These are phyloP conservation scores for Trifolium subterraneum DNA, from an alignment of 306 rosid genomes.

Conservation along the genomic window DNA sequence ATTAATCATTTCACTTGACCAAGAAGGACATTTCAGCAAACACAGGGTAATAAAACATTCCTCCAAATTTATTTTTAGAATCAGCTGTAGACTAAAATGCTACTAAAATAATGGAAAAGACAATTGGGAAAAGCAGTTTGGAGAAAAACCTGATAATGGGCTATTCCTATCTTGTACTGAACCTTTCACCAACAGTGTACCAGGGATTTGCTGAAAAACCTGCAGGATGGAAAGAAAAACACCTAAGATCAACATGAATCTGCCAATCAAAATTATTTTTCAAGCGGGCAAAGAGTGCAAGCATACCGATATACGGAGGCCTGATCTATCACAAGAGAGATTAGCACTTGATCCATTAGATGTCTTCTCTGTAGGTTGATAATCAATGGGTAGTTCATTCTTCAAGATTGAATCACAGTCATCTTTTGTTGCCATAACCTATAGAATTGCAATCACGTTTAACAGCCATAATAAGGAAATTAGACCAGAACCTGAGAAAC, in stretches of 20 bases:
- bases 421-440: conserved; percentile 60
- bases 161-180: conserved; percentile 66
- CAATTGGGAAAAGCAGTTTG: conserved; percentile 10
- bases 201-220: conserved; percentile 91
- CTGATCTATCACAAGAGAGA: conserved; percentile 43
- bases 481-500: conserved; percentile 25
- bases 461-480: conserved; percentile 17
- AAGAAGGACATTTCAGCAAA: conserved; percentile 6
- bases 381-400: conserved; percentile 47
- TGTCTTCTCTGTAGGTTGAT: conserved; percentile 43
- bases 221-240: conserved; percentile 36
- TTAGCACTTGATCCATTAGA: conserved; percentile 45
- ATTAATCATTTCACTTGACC: conserved; percentile 24
- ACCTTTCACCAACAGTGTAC: conserved; percentile 84
- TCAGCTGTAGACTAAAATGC: not conserved
- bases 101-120: conserved; percentile 12
- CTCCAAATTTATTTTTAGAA: conserved; percentile 23
- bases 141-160: conserved; percentile 64
- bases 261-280: conserved; percentile 34
- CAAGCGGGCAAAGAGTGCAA: conserved; percentile 33
- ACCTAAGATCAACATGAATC: conserved; percentile 24
- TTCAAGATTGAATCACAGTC: conserved; percentile 62
- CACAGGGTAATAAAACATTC: not conserved
- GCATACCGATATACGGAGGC: conserved; percentile 66
- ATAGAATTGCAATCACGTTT: conserved; percentile 36